Evolutionary conservation across 1,284 basidiomycete species (phyloP).

Genomic region (Albatrellus sp.): DNA sequence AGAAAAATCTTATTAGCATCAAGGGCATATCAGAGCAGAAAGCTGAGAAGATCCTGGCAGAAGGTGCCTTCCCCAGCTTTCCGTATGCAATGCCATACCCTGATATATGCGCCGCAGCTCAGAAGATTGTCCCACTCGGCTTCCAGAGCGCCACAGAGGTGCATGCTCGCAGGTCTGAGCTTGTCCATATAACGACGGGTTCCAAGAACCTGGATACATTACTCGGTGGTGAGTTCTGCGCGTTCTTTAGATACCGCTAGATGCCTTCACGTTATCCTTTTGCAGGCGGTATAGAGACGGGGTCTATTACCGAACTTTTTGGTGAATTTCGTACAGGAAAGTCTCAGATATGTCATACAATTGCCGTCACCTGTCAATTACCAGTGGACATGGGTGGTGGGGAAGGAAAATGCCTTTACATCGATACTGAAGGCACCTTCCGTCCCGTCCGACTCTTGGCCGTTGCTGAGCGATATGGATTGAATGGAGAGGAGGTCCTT

Average conservation of each 20-base stretch:
- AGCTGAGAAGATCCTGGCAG: conserved; percentile 90
- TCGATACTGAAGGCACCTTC: conserved; percentile 99
- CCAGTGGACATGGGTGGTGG: conserved; percentile 98
- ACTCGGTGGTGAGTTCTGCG: conserved; percentile 62
- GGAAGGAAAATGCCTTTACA: conserved; percentile 97
- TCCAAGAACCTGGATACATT: conserved; percentile 94
- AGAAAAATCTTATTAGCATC: conserved; percentile 84
- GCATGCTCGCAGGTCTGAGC: conserved; percentile 88
- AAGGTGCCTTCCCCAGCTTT: conserved; percentile 46
- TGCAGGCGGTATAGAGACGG: conserved; percentile 92
- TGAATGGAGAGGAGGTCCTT: conserved; percentile 94
- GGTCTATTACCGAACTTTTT: conserved; percentile 96
- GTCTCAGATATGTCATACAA: conserved; percentile 95
- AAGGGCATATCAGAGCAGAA: conserved; percentile 98
- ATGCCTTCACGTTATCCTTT: not conserved
- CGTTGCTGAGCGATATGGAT: conserved; percentile 89
- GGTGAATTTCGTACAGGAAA: conserved; percentile 99
- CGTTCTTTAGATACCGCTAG: not conserved
- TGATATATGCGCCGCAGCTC: conserved; percentile 38
- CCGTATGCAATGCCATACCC: not conserved
- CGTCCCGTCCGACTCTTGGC: conserved; percentile 91
- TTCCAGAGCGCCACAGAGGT: conserved; percentile 99
- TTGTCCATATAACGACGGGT: conserved; percentile 95
- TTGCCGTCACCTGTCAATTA: conserved; percentile 96
- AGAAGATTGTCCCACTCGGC: conserved; percentile 93